Evolutionary conservation across 495 filamentous ascomycete genomes (phyloP).

Genomic region (Penicillium tannophilum): DNA sequence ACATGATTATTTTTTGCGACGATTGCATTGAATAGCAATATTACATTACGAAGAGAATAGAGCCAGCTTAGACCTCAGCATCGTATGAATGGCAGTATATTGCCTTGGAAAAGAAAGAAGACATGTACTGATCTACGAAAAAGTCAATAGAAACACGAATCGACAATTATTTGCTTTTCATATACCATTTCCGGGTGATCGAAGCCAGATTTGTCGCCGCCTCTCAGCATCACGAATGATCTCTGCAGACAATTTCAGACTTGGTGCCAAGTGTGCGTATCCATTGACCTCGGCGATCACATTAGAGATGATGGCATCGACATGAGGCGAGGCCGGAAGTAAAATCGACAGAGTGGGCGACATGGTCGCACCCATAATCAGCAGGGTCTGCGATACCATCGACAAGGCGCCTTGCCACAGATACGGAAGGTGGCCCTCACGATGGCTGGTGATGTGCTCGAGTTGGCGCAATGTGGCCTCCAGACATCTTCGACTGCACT

Average conservation of each 20-base stretch:
- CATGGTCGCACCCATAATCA: conserved; percentile 85
- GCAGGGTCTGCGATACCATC: conserved; percentile 75
- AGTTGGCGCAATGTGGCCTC: conserved; percentile 79
- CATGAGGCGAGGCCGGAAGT: conserved; percentile 61
- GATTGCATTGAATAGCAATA: neutral
- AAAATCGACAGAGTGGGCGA: conserved; percentile 69
- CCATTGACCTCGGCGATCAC: conserved; percentile 73
- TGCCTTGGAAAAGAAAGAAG: neutral
- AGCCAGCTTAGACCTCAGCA: neutral
- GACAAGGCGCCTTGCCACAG: conserved; percentile 83
- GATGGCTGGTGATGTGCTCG: conserved; percentile 76
- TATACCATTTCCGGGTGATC: conserved; percentile 18
- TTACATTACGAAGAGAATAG: neutral
- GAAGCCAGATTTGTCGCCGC: conserved; percentile 52
- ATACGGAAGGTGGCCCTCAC: conserved; percentile 84
- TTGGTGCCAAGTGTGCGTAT: conserved; percentile 74
- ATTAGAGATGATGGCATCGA: conserved; percentile 73
- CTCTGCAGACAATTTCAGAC: conserved; percentile 69
- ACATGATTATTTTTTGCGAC: neutral
- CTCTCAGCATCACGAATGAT: conserved; percentile 79
- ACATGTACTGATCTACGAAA: neutral
- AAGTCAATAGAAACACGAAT: neutral
- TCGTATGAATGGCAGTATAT: neutral
- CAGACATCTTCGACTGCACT: conserved; percentile 78
- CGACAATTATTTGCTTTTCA: neutral